These are phyloP conservation scores for Trichoderma cornu-damae DNA, from an alignment of 2,329 filamentous ascomycete genomes.

Conservation along the genomic window DNA sequence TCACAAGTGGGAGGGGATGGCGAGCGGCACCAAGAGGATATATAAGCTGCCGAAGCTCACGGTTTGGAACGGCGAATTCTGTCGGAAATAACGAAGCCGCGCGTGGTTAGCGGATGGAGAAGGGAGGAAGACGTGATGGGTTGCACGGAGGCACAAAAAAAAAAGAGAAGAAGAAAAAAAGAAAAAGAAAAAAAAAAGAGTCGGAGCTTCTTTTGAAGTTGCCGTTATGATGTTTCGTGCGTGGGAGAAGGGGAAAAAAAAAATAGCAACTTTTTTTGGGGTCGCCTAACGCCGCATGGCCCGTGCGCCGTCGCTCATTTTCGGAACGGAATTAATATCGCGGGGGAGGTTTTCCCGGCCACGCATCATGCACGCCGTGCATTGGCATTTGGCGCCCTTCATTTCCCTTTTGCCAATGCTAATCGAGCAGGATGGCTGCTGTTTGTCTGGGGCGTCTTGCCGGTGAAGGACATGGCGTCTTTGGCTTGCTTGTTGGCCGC, in stretches of 20 bases:
- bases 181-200: constrained; percentile 5
- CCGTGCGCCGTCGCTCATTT: constrained; percentile 12
- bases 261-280: constrained; percentile 18
- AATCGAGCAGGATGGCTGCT: neutral
- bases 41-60: constrained; percentile 11
- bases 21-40: constrained; percentile 13
- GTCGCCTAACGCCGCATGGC: constrained; percentile 18
- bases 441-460: neutral
- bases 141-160: constrained; percentile 2
- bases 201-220: constrained; percentile 18
- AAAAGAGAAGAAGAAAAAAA: constrained; percentile 6
- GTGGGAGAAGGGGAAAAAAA: constrained; percentile 20
- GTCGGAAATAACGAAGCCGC: neutral
- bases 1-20: constrained; percentile 13
- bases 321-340: constrained; percentile 19
- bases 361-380: neutral
- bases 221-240: constrained; percentile 17
- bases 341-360: constrained; percentile 11
- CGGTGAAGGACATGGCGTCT: no score
- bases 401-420: neutral
- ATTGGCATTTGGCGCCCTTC: neutral
- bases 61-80: neutral
- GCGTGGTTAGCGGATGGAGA: constrained; percentile 14
- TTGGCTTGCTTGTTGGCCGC: no score
- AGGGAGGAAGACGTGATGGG: constrained; percentile 17